Conservation (phyloP, 306 rosid genomes). For the Corylus americana region DNA sequence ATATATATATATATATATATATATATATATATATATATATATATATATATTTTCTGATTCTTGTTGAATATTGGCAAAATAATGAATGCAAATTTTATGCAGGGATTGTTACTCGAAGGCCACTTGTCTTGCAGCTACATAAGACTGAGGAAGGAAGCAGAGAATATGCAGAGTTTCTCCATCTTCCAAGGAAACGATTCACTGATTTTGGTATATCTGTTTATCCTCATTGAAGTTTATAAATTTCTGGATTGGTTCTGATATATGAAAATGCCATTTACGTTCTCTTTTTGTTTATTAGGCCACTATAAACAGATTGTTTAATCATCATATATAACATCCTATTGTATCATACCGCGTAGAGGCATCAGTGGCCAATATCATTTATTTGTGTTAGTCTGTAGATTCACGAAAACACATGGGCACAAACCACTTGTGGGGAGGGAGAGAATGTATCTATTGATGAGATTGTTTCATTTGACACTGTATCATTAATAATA, state of each 20-base stretch:
- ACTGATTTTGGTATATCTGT: constrained; percentile 68
- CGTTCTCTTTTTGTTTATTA: neutral
- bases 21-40: neutral
- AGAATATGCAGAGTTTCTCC: constrained; percentile 89
- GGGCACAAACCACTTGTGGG: neutral
- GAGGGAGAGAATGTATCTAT: neutral
- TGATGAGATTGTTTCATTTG: neutral
- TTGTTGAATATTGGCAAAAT: constrained; percentile 10
- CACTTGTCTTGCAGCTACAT: constrained; percentile 92
- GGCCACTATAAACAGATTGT: neutral
- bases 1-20: neutral
- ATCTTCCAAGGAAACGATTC: constrained; percentile 76
- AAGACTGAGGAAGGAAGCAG: constrained; percentile 75
- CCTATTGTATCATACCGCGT: neutral
- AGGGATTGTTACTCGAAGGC: constrained; percentile 94
- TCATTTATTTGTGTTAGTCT: neutral
- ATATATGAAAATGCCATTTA: neutral
- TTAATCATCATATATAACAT: neutral
- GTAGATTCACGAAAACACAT: neutral
- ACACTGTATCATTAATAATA: neutral
- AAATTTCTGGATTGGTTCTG: constrained; percentile 11
- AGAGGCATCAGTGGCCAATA: neutral
- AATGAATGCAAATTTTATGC: constrained; percentile 32
- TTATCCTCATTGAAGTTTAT: neutral
- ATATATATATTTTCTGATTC: neutral